Conservation (phyloP, 2,329 filamentous ascomycete genomes). For the Claviceps maximensis region DNA sequence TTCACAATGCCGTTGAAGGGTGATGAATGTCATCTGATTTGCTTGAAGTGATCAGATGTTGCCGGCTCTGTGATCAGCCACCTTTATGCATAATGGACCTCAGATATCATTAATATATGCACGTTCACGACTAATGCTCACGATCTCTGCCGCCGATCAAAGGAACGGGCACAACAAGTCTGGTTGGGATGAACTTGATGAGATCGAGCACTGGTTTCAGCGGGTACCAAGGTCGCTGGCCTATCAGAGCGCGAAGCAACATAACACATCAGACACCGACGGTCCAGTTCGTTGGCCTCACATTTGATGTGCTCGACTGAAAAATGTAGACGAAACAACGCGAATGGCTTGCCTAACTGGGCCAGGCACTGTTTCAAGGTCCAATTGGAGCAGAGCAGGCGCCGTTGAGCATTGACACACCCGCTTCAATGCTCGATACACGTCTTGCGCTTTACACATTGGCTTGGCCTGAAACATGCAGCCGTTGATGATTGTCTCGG, state of each 20-base stretch:
- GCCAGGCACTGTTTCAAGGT: not conserved
- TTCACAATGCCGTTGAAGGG: not conserved
- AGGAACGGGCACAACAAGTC: not conserved
- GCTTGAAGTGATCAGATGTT: not conserved
- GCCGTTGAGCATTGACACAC: not conserved
- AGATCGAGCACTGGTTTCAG: not conserved
- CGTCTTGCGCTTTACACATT: not conserved
- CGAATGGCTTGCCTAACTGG: not conserved
- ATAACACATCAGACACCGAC: not conserved
- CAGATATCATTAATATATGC: not conserved
- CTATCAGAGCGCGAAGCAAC: not conserved
- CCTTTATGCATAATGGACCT: not conserved
- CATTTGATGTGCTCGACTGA: not conserved
- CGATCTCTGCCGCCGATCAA: not conserved
- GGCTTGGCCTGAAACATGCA: not conserved
- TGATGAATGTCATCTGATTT: not conserved
- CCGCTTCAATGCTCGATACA: not conserved
- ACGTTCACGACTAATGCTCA: not conserved
- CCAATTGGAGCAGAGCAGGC: not conserved
- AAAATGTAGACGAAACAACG: not conserved
- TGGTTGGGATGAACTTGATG: slow-evolving; percentile 1
- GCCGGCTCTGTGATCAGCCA: not conserved
- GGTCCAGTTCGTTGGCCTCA: not conserved
- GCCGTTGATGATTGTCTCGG: not conserved
- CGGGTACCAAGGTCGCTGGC: not conserved